These are phyloP conservation scores for Cordia subcordata DNA, from an alignment of 257 asterid species.

Conservation along the genomic window DNA sequence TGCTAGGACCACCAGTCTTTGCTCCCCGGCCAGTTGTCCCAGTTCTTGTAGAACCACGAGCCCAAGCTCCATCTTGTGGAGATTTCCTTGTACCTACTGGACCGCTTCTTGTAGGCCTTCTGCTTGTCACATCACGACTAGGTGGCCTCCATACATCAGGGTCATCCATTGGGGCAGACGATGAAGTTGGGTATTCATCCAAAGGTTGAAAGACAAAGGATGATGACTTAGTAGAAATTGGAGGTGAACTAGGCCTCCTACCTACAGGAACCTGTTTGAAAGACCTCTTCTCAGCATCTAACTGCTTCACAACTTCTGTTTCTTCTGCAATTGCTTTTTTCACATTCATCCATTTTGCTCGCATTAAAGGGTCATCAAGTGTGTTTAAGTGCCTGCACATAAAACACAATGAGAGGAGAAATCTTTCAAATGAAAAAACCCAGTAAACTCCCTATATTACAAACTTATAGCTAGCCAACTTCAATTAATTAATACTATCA, in stretches of 20 bases:
- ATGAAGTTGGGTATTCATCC: constrained; percentile 91
- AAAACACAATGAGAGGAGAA: constrained; percentile 1
- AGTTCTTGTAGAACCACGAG: constrained; percentile 70
- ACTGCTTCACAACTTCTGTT: constrained; percentile 91
- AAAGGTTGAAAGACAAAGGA: constrained; percentile 75
- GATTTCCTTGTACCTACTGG: constrained; percentile 77
- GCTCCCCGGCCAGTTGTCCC: constrained; percentile 77
- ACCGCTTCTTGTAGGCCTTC: constrained; percentile 70
- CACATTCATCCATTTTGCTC: constrained; percentile 89
- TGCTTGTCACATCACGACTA: constrained; percentile 61
- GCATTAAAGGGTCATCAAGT: constrained; percentile 79
- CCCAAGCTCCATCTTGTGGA: constrained; percentile 84
- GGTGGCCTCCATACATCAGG: constrained; percentile 99
- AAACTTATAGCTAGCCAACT: too few species aligned
- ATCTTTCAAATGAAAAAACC: constrained; percentile 8
- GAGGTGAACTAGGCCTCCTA: constrained; percentile 84
- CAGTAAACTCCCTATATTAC: background rate
- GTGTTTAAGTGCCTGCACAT: constrained; percentile 69
- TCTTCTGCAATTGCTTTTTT: constrained; percentile 91
- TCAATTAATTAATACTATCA: too few species aligned
- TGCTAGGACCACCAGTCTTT: constrained; percentile 63
- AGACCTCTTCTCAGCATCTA: constrained; percentile 86
- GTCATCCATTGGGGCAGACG: constrained; percentile 87
- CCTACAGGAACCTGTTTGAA: constrained; percentile 75
- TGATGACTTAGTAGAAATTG: constrained; percentile 78